phyloP scores from a whole-genome alignment of 768 basidiomycete species.

The Mycena leptocephala region DNA sequence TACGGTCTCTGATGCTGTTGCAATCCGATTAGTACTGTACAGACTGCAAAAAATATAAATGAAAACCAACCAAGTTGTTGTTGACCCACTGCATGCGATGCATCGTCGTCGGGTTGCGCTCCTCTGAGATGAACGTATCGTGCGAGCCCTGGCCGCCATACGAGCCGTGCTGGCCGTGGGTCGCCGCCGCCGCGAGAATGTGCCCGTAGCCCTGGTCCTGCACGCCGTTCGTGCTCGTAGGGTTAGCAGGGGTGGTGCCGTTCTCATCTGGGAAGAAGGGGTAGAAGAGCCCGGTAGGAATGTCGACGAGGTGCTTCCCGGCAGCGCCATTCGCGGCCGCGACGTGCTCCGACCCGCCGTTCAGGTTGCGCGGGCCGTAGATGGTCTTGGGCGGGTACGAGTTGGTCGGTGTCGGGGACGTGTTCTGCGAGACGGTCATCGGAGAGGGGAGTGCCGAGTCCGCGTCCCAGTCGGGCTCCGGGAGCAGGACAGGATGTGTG shows the following conservation, averaged over 20 bases:
- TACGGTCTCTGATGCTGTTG: slow-evolving; percentile 37
- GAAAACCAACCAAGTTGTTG: slow-evolving; percentile 57
- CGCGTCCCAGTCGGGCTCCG: slow-evolving; percentile 73
- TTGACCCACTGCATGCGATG: slow-evolving; percentile 46
- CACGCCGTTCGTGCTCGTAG: slow-evolving; percentile 33
- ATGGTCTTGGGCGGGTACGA: slow-evolving; percentile 36
- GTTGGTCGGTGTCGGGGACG: slow-evolving; percentile 56
- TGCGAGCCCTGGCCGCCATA: slow-evolving; percentile 71
- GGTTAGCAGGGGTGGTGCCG: slow-evolving; percentile 37
- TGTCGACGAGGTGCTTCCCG: slow-evolving; percentile 70
- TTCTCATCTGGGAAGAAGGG: slow-evolving; percentile 80
- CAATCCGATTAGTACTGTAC: not conserved
- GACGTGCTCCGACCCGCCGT: slow-evolving; percentile 41
- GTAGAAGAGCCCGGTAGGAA: slow-evolving; percentile 82
- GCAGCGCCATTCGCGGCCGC: slow-evolving; percentile 35
- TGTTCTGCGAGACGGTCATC: slow-evolving; percentile 56
- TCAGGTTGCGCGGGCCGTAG: slow-evolving; percentile 56
- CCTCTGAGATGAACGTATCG: slow-evolving; percentile 81
- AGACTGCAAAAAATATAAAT: not conserved
- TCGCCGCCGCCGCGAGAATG: slow-evolving; percentile 72
- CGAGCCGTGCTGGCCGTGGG: slow-evolving; percentile 65
- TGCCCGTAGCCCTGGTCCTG: slow-evolving; percentile 64
- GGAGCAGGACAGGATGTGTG: slow-evolving; percentile 61
- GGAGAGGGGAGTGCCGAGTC: slow-evolving; percentile 52
- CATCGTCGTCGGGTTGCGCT: slow-evolving; percentile 61